Base-by-base conservation (phyloP, 352 stramenopile species). In the Globisporangium polare region DNA sequence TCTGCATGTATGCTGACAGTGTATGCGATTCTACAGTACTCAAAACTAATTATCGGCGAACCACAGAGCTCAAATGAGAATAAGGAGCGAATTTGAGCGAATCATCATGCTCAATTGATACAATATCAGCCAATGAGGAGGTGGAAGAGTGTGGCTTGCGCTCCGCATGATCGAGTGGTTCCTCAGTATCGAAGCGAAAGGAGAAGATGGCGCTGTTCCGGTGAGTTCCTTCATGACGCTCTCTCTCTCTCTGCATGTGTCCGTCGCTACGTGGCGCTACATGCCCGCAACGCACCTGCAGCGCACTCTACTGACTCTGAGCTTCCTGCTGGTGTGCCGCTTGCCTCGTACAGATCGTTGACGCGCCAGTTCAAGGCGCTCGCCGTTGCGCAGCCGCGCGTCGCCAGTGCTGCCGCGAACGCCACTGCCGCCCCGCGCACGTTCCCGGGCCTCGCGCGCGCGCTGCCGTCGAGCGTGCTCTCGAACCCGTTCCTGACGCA, bases 301-400 rank as follows among this genome's bases (percentile, higher is more conserved):
- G 31, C 4, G 3, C 46, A 41, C 46, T 31, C 15, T 12, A 17
- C 39, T 52, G 3, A 60, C 26, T 24, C n/a, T 65, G 12, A 50
- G 13, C 20, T 26, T 24, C 20, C 26, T 59, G 6, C 7, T 22
- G 15, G 7, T 45, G 3, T 68, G 47, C 26, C 31, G 8, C 1
- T 24, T 51, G 24, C 43, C 22, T 3, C 41, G 4, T 39, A 0
- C 60, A 90, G 80, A 66, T 87, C 76, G 49, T 61, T 90, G 50
- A 73, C 78, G 31, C 78, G 75, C 57, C 78, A 86, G 53, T 75
- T 88, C 58, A 71, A 79, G 57, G 56, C 72, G 24, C 67, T 89
- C n/a, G 65, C 74, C 50, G 67, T 86, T 24, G 62, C 73, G 20
- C 55, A 68, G 45, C 39, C 71, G 46, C 65, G 56, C 37, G 47